phyloP scores from a whole-genome alignment of 2,329 filamentous ascomycete species.

The Capronia coronata region DNA sequence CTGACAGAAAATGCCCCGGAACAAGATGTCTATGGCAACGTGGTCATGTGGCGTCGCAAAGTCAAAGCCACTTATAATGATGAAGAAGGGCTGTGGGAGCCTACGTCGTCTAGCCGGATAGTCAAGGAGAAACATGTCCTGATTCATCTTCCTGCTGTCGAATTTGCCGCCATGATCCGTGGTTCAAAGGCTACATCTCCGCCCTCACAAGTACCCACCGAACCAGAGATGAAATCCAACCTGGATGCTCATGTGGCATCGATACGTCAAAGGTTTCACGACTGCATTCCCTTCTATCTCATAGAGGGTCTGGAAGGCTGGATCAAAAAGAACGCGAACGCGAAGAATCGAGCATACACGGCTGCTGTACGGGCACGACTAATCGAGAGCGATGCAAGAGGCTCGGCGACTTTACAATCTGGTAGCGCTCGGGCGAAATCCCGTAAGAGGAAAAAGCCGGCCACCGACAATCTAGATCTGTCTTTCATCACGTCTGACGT shows the following conservation, averaged over 20 bases:
- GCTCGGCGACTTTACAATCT: slow-evolving; percentile 22
- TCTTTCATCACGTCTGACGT: slow-evolving; percentile 58
- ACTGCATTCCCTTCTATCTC: slow-evolving; percentile 58
- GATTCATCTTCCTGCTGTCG: slow-evolving; percentile 55
- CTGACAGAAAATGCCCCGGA: slow-evolving; percentile 37
- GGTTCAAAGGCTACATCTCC: not conserved
- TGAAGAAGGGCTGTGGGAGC: slow-evolving; percentile 58
- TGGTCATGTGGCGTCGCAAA: slow-evolving; percentile 64
- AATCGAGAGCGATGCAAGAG: slow-evolving; percentile 32
- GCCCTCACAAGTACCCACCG: slow-evolving; percentile 31
- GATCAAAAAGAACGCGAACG: slow-evolving; percentile 62
- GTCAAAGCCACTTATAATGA: slow-evolving; percentile 58
- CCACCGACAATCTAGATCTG: slow-evolving; percentile 32
- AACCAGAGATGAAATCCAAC: slow-evolving; percentile 39
- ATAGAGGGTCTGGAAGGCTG: slow-evolving; percentile 62
- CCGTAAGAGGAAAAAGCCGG: slow-evolving; percentile 38
- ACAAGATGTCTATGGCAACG: slow-evolving; percentile 30
- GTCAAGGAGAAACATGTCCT: slow-evolving; percentile 56
- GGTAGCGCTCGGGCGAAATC: slow-evolving; percentile 4
- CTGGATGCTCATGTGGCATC: slow-evolving; percentile 54
- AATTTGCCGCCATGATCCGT: slow-evolving; percentile 57
- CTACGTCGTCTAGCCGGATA: slow-evolving; percentile 43
- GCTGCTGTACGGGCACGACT: slow-evolving; percentile 54
- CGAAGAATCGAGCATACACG: slow-evolving; percentile 61
- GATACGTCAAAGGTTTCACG: slow-evolving; percentile 50